phyloP scores from a whole-genome alignment of 495 filamentous ascomycete species.

The Xylaria acuta region DNA sequence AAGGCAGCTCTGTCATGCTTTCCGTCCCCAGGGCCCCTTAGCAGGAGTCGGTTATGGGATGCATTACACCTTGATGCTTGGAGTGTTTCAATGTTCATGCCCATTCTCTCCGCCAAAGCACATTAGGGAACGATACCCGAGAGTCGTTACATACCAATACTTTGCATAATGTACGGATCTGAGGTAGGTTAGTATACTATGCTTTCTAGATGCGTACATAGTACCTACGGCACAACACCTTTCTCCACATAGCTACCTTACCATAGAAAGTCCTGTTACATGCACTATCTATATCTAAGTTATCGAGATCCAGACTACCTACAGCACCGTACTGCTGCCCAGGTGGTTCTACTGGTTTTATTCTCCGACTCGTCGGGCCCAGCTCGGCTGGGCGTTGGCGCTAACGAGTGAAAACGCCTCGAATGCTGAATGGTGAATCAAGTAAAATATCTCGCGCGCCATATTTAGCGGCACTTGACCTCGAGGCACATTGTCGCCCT shows the following conservation, averaged over 20 bases:
- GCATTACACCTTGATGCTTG: not conserved
- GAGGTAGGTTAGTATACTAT: not conserved
- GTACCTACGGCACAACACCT: not conserved
- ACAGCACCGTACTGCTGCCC: not conserved
- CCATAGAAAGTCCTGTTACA: not conserved
- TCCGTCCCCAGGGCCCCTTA: not conserved
- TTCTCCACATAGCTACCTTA: conserved; percentile 5
- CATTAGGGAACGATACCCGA: not conserved
- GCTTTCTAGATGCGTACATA: not conserved
- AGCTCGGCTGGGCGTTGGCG: not conserved
- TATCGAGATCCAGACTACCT: conserved; percentile 13
- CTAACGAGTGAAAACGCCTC: not conserved
- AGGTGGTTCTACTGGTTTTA: conserved; percentile 8
- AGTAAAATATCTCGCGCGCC: conserved; percentile 6
- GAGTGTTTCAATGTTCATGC: not conserved
- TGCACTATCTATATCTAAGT: not conserved
- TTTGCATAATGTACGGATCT: conserved; percentile 6
- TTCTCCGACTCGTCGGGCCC: conserved; percentile 21
- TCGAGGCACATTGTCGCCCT: conserved; percentile 16
- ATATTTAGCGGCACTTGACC: conserved; percentile 13
- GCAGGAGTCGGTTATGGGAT: not conserved
- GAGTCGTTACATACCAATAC: not conserved
- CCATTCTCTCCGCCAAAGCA: not conserved
- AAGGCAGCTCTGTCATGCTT: conserved; percentile 2
- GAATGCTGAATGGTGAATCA: not conserved